Evolutionary conservation across 2,329 filamentous ascomycete species (phyloP).

Genomic region (Penicillium sclerotigenum): DNA sequence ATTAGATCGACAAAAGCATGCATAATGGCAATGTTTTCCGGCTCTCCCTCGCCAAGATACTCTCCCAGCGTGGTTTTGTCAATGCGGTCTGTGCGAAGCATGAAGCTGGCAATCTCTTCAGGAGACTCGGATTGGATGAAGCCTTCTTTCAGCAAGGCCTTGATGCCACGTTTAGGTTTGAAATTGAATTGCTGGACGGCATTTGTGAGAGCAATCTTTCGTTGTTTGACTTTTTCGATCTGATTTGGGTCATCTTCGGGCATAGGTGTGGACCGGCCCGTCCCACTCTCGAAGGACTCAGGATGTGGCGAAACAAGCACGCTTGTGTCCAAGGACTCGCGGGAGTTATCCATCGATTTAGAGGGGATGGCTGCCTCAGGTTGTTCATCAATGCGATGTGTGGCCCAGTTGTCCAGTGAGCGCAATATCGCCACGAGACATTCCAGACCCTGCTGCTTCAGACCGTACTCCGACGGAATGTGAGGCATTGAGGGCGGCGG

Average conservation of each 20-base stretch:
- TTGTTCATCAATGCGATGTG: conserved; percentile 59
- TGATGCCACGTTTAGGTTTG: conserved; percentile 93
- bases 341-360: conserved; percentile 57
- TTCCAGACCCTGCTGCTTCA: conserved; percentile 87
- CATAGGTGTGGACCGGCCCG: conserved; percentile 62
- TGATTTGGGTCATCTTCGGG: conserved; percentile 88
- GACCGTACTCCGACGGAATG: conserved; percentile 81
- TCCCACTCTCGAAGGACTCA: conserved; percentile 53
- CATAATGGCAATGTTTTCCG: conserved; percentile 95
- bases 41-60: conserved; percentile 88
- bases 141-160: conserved; percentile 74
- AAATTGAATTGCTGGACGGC: conserved; percentile 93
- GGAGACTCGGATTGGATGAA: conserved; percentile 80
- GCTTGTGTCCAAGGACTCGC: conserved; percentile 72
- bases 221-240: conserved; percentile 89
- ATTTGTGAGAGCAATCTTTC: conserved; percentile 87
- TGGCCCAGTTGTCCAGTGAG: conserved; percentile 90
- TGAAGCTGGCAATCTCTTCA: conserved; percentile 78
- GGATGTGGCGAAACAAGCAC: conserved; percentile 57
- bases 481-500: conserved; percentile 53
- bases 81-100: conserved; percentile 75
- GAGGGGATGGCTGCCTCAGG: conserved; percentile 48
- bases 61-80: conserved; percentile 93
- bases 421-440: conserved; percentile 83
- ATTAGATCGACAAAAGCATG: conserved; percentile 94